Conservation (phyloP, 139 green algal species). For the Chlamydomonas urium region DNA sequence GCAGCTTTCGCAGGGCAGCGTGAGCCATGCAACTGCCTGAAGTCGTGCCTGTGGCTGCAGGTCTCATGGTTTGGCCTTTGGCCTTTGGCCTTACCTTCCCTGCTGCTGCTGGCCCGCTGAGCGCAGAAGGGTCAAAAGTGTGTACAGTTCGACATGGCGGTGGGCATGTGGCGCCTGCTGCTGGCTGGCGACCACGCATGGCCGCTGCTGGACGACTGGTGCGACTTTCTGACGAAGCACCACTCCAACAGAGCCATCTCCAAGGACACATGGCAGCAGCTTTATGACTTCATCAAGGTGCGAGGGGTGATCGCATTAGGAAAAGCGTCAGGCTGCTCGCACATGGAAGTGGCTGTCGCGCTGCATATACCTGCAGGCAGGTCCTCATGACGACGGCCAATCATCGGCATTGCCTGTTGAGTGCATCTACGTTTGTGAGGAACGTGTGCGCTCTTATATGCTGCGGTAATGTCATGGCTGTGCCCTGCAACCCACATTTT, state of each 20-base stretch:
- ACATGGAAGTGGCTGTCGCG: not conserved
- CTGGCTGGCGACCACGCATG: conserved; percentile 47
- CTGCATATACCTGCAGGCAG: not conserved
- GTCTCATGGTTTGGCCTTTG: too few relatives aligned
- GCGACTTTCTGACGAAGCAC: conserved; percentile 74
- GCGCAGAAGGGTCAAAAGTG: conserved; percentile 91
- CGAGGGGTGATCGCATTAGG: not conserved
- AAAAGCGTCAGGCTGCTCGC: not conserved
- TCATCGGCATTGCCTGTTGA: not conserved
- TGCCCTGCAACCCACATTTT: conserved; percentile 6
- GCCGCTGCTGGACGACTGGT: conserved; percentile 73
- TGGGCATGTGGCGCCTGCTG: conserved; percentile 92
- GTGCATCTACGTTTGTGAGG: not conserved
- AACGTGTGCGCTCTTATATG: not conserved
- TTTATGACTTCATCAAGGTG: conserved; percentile 73
- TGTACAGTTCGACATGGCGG: conserved; percentile 82
- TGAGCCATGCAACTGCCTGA: too few relatives aligned
- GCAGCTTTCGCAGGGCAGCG: too few relatives aligned
- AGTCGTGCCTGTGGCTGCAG: too few relatives aligned
- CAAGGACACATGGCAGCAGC: conserved; percentile 78
- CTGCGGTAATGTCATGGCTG: not conserved
- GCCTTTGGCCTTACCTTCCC: too few relatives aligned
- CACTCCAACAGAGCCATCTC: conserved; percentile 76
- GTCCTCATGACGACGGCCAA: not conserved
- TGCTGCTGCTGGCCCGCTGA: too few relatives aligned